Evolutionary conservation across 2,329 filamentous ascomycete genomes (phyloP), one percentile per base, ranked within the genome.

Genomic region (Lecanosticta acicola): DNA sequence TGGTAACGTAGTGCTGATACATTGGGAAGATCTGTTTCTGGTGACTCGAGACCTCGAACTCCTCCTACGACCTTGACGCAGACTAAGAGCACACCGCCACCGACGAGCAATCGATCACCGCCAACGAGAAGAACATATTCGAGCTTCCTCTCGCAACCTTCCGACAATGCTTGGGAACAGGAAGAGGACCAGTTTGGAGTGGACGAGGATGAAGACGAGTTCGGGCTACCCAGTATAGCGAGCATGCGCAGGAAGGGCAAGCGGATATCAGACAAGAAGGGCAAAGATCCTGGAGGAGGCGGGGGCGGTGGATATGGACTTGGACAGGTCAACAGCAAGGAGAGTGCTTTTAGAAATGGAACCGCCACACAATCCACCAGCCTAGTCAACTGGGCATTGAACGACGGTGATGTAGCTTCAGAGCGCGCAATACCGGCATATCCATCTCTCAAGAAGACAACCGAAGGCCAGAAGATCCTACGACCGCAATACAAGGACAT

Each of bases 401-500:
- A 94, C 68, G 96, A 90, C 68, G 87, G 87, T 53, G 91, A 97
- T 66, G 96, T 97, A 64, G 89, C 90, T 14, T 86, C 94, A 60
- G 90, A 96, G 68, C 79, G 91, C 18, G 46, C 56, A 18, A 74
- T 84, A 32, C 81, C 87, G 11, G 82, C 80, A 51, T 97, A 97
- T 61, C 91, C 91, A 20, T 84, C 87, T 59, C 81, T 90, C 2
- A 91, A 90, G 68, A 94, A 90, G 68, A 54, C 32, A 35, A 83
- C 79, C 51, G 90, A 96, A 64, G 91, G 88, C 20, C 54, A 57
- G 34, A 98, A 98, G 74, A 97, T 97, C 49, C 72, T 98, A 17
- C 81, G 93, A 53, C 93, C 93, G 41, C 93, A 98, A 67, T 98
- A 97, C 68, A 96, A 98, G 68, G 93, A 98, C 51, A 94, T 98